Percentiles rank a stretch among this genome's conserved stretches.
Evolutionary conservation across 2,329 filamentous ascomycete species (phyloP).

Genomic region (Talaromyces islandicus): DNA sequence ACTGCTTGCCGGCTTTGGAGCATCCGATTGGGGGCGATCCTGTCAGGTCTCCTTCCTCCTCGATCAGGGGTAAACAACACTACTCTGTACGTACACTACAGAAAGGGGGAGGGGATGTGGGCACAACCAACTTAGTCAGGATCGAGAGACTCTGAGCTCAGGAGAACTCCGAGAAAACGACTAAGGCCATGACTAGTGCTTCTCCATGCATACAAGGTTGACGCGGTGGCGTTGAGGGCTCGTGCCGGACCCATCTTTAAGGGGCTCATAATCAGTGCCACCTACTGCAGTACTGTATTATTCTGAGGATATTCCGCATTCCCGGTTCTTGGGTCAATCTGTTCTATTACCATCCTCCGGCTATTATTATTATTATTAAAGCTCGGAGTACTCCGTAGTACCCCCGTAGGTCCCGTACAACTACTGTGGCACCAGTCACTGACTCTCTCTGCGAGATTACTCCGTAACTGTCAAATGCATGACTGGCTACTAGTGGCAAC

Average conservation of each 20-base stretch:
- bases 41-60: too few relatives aligned
- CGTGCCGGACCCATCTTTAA: constrained; percentile 7
- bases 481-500: too few relatives aligned
- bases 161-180: not conserved
- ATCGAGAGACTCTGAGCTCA: not conserved
- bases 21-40: not conserved
- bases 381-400: too few relatives aligned
- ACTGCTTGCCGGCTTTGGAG: not conserved
- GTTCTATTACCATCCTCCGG: not conserved
- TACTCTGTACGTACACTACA: too few relatives aligned
- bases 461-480: too few relatives aligned
- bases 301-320: not conserved
- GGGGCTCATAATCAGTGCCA: too few relatives aligned
- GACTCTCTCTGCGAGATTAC: too few relatives aligned
- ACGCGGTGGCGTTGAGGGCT: constrained; percentile 7
- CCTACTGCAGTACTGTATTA: too few relatives aligned
- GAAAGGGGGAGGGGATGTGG: not conserved
- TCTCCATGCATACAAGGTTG: not conserved
- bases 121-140: not conserved
- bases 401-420: too few relatives aligned
- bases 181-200: not conserved
- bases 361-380: too few relatives aligned
- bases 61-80: not conserved
- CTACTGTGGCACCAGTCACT: too few relatives aligned
- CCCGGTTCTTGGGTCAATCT: not conserved